These are phyloP conservation scores for Stagonosporopsis rhizophila DNA, from an alignment of 2,329 filamentous ascomycete genomes.

Conservation along the genomic window DNA sequence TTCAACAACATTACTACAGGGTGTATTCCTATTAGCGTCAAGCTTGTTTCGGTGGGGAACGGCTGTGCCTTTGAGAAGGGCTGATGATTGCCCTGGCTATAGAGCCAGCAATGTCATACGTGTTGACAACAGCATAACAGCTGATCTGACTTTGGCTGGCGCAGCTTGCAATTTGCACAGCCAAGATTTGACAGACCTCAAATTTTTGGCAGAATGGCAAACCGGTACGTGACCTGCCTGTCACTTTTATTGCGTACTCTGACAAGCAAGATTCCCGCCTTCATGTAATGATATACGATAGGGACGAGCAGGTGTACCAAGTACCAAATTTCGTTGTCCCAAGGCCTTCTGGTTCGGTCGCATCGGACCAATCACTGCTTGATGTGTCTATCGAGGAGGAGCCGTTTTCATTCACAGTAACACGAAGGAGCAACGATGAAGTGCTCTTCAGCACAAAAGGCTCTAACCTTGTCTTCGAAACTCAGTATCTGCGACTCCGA, in stretches of 20 bases:
- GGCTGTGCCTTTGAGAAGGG: conserved; percentile 32
- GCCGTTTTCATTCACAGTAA: conserved; percentile 73
- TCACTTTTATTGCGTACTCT: not conserved
- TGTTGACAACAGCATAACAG: conserved; percentile 65
- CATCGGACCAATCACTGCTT: conserved; percentile 53
- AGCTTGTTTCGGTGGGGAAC: conserved; percentile 29
- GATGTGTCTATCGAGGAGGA: conserved; percentile 61
- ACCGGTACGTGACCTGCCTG: conserved; percentile 52
- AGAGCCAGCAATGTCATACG: conserved; percentile 65
- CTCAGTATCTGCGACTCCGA: conserved; percentile 75
- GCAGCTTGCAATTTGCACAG: conserved; percentile 67
- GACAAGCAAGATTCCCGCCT: conserved; percentile 63
- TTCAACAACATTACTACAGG: conserved; percentile 31
- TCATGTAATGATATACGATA: conserved; percentile 76
- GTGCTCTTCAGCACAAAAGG: conserved; percentile 74
- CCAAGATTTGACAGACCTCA: conserved; percentile 62
- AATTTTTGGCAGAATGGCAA: conserved; percentile 66
- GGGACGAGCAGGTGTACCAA: conserved; percentile 73
- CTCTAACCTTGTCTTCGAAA: conserved; percentile 73
- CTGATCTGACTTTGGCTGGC: conserved; percentile 74
- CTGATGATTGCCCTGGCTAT: conserved; percentile 69
- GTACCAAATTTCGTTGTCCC: conserved; percentile 74
- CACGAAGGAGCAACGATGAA: conserved; percentile 62
- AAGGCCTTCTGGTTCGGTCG: conserved; percentile 56
- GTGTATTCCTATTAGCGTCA: conserved; percentile 31